Conservation (phyloP, 805 yeast genomes). For the Candida golubevii region DNA sequence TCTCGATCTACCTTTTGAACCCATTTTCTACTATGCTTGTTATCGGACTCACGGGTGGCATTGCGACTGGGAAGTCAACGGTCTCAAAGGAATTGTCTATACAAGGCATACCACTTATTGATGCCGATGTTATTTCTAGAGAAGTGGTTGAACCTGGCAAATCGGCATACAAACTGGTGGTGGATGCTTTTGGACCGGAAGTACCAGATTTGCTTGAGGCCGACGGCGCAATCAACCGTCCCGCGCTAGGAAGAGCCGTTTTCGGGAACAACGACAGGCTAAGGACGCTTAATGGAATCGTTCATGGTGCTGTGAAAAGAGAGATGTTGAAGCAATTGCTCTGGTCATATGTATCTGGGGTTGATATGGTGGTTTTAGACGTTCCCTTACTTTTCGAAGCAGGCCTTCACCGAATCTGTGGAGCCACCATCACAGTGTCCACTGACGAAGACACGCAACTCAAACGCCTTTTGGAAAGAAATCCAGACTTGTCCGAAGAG, state of each 20-base stretch:
- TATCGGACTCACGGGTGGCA: slow-evolving; percentile 96
- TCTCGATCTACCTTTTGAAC: too few relatives aligned
- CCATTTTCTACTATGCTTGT: slow-evolving; percentile 55
- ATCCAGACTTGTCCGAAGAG: slow-evolving; percentile 56
- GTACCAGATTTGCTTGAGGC: slow-evolving; percentile 46
- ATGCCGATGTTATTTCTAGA: slow-evolving; percentile 88
- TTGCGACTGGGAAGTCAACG: slow-evolving; percentile 94
- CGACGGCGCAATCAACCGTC: slow-evolving; percentile 56
- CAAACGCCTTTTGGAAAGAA: slow-evolving; percentile 59
- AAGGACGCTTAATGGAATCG: slow-evolving; percentile 59
- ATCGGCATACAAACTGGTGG: slow-evolving; percentile 63
- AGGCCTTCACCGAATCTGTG: slow-evolving; percentile 66
- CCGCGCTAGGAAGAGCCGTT: slow-evolving; percentile 71
- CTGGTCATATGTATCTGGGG: slow-evolving; percentile 52
- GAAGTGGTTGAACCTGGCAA: slow-evolving; percentile 81
- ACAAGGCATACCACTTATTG: slow-evolving; percentile 59
- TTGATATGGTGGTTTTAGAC: slow-evolving; percentile 68
- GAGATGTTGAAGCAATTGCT: slow-evolving; percentile 59
- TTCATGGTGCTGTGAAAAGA: slow-evolving; percentile 81
- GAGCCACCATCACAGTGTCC: slow-evolving; percentile 61
- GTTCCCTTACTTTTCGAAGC: slow-evolving; percentile 89
- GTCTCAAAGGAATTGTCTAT: slow-evolving; percentile 60
- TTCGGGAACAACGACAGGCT: slow-evolving; percentile 65
- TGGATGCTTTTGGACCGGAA: slow-evolving; percentile 51
- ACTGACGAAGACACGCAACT: slow-evolving; percentile 58